phyloP scores from a whole-genome alignment of 768 basidiomycete species.

The Mycena capillaripes region DNA sequence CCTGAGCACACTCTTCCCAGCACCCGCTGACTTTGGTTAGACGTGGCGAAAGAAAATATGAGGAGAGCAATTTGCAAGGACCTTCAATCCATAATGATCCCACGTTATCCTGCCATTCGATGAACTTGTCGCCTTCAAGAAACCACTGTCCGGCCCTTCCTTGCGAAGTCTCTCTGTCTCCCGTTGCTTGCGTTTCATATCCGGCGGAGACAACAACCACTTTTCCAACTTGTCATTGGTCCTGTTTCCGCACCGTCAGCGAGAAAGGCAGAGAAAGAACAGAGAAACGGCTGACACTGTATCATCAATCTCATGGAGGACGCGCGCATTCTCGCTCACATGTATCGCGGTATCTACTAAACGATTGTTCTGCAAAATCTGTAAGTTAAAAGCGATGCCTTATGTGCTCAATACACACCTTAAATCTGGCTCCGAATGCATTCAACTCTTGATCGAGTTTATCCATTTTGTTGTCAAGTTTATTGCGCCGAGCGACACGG shows the following conservation, averaged over 20 bases:
- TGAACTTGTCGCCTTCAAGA: not conserved
- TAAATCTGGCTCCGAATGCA: slow-evolving; percentile 8
- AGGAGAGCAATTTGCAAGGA: not conserved
- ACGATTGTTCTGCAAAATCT: slow-evolving; percentile 11
- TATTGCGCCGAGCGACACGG: not conserved
- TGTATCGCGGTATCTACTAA: slow-evolving; percentile 10
- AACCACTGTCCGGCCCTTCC: slow-evolving; percentile 7
- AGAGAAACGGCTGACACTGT: slow-evolving; percentile 6
- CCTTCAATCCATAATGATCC: slow-evolving; percentile 9
- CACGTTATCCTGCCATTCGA: slow-evolving; percentile 18
- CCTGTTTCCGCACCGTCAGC: not conserved
- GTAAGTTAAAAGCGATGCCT: not conserved
- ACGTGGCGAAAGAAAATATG: not conserved
- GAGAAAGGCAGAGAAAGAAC: not conserved
- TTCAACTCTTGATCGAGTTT: not conserved
- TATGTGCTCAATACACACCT: not conserved
- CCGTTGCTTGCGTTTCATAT: slow-evolving; percentile 6
- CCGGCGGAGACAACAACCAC: slow-evolving; percentile 3
- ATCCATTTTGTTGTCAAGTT: not conserved
- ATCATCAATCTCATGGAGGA: not conserved
- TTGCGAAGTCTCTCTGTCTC: slow-evolving; percentile 10
- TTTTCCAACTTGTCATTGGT: slow-evolving; percentile 4
- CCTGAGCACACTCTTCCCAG: slow-evolving; percentile 17
- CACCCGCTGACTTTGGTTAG: slow-evolving; percentile 1
- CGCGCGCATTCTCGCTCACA: not conserved